Evolutionary conservation across 768 basidiomycete species (phyloP).

Genomic region (Boletus pseudo-olivaceus): DNA sequence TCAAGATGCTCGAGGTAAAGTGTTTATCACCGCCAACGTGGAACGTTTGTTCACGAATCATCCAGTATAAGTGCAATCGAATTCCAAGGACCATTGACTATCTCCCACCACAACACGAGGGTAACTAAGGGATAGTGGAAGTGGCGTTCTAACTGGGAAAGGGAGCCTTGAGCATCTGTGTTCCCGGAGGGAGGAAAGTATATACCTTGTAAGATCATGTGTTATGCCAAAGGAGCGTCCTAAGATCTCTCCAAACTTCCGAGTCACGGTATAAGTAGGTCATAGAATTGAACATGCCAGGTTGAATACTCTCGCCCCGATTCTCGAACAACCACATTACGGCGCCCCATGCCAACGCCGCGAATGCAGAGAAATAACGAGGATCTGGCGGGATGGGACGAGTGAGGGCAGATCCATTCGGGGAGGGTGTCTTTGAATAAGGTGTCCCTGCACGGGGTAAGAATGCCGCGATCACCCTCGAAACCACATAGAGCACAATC

Average conservation of each 20-base stretch:
- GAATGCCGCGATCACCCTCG: conserved; percentile 88
- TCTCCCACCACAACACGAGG: conserved; percentile 26
- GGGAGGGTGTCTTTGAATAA: conserved; percentile 44
- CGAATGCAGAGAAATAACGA: conserved; percentile 80
- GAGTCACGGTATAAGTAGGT: conserved; percentile 93
- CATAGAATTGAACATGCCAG: conserved; percentile 97
- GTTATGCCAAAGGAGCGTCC: conserved; percentile 91
- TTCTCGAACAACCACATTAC: conserved; percentile 97
- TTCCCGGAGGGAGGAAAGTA: background rate
- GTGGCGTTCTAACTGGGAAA: conserved; percentile 6
- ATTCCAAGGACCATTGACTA: conserved; percentile 52
- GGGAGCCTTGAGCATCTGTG: background rate
- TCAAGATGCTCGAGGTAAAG: conserved; percentile 66
- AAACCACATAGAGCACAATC: conserved; percentile 96
- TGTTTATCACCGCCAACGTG: background rate
- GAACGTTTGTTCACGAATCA: conserved; percentile 6
- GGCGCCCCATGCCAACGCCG: conserved; percentile 87
- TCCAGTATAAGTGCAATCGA: conserved; percentile 61
- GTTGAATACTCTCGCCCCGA: conserved; percentile 86
- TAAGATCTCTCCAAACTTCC: conserved; percentile 76
- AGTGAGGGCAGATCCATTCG: conserved; percentile 40
- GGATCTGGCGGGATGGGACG: conserved; percentile 83
- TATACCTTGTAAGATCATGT: conserved; percentile 38
- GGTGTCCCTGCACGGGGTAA: conserved; percentile 71
- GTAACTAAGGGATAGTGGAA: conserved; percentile 16